Evolutionary conservation across 805 yeast species (phyloP), one percentile per base, ranked within the genome.

Genomic region (Nakazawaea populi): DNA sequence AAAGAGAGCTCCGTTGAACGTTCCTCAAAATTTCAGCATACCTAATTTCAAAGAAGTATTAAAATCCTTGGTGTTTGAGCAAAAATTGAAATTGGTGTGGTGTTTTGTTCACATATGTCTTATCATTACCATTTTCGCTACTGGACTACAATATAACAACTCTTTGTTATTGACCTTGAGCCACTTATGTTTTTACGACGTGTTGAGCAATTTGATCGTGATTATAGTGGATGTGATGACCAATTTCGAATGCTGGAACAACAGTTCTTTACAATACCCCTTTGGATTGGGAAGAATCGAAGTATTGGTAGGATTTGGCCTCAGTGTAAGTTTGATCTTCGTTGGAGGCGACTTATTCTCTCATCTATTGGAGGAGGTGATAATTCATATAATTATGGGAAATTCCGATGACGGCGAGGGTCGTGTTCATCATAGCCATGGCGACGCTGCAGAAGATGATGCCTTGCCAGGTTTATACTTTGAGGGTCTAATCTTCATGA

Each of bases 271-370:
- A 34, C 82, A 83, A 11, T 87, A 82, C 56, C 99, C 99, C 0
- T 92, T 92, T 72, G 99, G 98, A 0, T 71, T 92, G 29, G 96
- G 95, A n/a, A 74, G 99, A 52, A 75, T 88, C 12, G 97, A 92
- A 61, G 95, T 92, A 0, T 69, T 92, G 14, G 82, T 87, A 43
- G 95, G 96, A 2, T 91, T 91, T 70, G 96, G 95, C 0, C 71
- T 90, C 42, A 82, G 94, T 12, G 84, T 92, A 1, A 85, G 96
- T 1, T 75, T 92, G 54, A 73, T 91, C 28, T 92, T 91, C 78
- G 95, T 92, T 54, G 97, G 98, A 0, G 79, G 89, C 47, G 98
- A 92, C 66, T 71, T 94, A 48, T 69, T 88, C 43, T 88, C 96
- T 44, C 99, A 92, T 66, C 74, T 87, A n/a, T 58, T 88, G 14